Evolutionary conservation across 1,284 basidiomycete species (phyloP), one percentile per base, ranked within the genome.

Genomic region (Gomphus bonarii): DNA sequence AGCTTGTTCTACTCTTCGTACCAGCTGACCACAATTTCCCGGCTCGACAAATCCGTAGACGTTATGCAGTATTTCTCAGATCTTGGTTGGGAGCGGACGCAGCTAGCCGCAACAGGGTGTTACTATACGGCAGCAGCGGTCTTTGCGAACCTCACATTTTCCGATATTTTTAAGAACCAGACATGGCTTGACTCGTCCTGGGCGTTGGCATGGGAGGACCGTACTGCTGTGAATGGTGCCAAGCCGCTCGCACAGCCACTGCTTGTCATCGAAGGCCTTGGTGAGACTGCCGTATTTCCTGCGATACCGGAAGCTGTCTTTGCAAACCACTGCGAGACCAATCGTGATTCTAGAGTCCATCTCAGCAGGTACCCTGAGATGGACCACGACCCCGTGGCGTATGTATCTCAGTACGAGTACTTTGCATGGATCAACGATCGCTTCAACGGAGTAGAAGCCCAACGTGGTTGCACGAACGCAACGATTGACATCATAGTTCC

Each of bases 401-500:
- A 20, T 18, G 55, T 44, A 1, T 50, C 55, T 30, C 55, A 57
- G 11, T 8, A 44, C 8, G 55, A 57, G 40, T 49, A 49, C 18
- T 57, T 57, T 31, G 14, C 12, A n/a, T 57, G 55, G 55, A 57
- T 57, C 25, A 36, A 38, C 11, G 49, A 50, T 36, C 55, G 55
- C 14, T 57, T 57, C 31, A 31, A 44, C 12, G 40, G 50, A 42
- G 49, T 43, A 20, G 28, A 25, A 14, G 40, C 52, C 35, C 40
- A 28, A 8, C 22, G 11, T 3, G 52, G 52, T 7, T 54, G 52
- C 42, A 54, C 52, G 20, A 54, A 54, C 14, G 22, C 40, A 6
- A 54, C 52, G 18, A 25, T 54, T 6, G 40, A 54, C 5, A 31
- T 30, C 2, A 44, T 54, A 18, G 10, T 35, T 20, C 18, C 31